phyloP scores from a whole-genome alignment of 148 eudicot genomes.

The Pharnaceum exiguum region DNA sequence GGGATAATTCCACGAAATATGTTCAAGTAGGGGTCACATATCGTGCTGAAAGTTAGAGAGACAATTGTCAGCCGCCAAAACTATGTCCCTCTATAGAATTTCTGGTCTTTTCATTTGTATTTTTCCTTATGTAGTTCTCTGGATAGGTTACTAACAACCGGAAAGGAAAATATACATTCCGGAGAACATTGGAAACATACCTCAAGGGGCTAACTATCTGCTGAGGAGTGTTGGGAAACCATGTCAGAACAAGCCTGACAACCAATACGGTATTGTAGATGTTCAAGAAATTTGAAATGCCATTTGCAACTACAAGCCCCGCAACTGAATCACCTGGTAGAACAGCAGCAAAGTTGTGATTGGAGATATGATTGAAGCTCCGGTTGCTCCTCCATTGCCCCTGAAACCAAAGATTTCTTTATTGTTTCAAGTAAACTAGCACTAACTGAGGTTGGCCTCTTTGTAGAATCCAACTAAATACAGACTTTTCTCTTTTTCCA shows the following conservation, averaged over 20 bases:
- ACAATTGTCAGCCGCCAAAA: not conserved
- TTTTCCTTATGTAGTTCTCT: not conserved
- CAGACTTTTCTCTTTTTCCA: not conserved
- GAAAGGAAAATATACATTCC: not conserved
- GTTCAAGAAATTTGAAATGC: slow-evolving; percentile 75
- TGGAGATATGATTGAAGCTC: slow-evolving; percentile 32
- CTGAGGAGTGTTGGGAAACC: slow-evolving; percentile 91
- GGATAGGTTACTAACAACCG: not conserved
- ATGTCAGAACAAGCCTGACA: slow-evolving; percentile 87
- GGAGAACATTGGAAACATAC: slow-evolving; percentile 25
- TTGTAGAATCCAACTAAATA: not conserved
- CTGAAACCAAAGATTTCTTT: slow-evolving; percentile 30
- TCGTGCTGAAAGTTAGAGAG: slow-evolving; percentile 53
- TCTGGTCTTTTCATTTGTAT: too few species aligned
- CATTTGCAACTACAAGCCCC: slow-evolving; percentile 76
- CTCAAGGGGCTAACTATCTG: slow-evolving; percentile 85
- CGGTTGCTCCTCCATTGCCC: slow-evolving; percentile 37
- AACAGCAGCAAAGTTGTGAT: slow-evolving; percentile 86
- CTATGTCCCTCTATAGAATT: too few species aligned
- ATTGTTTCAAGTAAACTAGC: not conserved
- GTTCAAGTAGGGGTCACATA: slow-evolving; percentile 96
- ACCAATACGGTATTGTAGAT: slow-evolving; percentile 74
- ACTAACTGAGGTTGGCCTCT: not conserved
- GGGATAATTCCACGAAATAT: slow-evolving; percentile 93
- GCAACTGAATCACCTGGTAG: slow-evolving; percentile 90